Percentiles rank a stretch among this genome's conserved stretches.
Conservation (phyloP, 2,329 filamentous ascomycete genomes). For the Cordyceps cateniannulata region DNA sequence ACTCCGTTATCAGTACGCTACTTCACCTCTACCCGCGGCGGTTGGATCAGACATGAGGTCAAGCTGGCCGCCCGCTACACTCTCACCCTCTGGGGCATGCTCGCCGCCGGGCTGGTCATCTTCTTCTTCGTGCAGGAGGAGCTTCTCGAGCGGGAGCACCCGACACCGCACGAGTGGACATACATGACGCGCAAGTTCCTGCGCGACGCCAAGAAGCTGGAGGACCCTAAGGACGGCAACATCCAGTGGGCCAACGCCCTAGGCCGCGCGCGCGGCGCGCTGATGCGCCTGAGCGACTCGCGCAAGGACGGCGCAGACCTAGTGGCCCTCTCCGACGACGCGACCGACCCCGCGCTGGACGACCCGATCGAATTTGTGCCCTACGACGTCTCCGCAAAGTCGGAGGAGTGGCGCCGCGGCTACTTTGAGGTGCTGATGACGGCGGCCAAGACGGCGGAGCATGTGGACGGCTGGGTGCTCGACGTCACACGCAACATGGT, state of each 20-base stretch:
- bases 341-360: constrained; percentile 63
- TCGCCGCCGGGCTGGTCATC: constrained; percentile 53
- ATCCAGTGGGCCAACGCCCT: constrained; percentile 65
- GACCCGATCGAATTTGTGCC: constrained; percentile 58
- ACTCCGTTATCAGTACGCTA: constrained; percentile 58
- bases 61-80: constrained; percentile 64
- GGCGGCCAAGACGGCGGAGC: constrained; percentile 68
- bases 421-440: constrained; percentile 81
- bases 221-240: constrained; percentile 44
- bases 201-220: constrained; percentile 56
- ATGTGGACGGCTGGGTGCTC: constrained; percentile 70
- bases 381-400: constrained; percentile 67
- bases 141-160: constrained; percentile 65
- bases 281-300: constrained; percentile 64
- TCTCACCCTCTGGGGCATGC: constrained; percentile 56
- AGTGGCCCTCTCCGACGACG: constrained; percentile 38
- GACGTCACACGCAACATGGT: constrained; percentile 61
- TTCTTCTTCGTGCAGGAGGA: constrained; percentile 67
- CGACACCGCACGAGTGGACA: constrained; percentile 77
- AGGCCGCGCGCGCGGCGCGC: constrained; percentile 49
- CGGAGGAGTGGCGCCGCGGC: constrained; percentile 76
- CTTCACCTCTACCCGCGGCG: constrained; percentile 71
- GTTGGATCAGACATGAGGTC: constrained; percentile 64
- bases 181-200: constrained; percentile 63
- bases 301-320: constrained; percentile 62